Evolutionary conservation across 345 rosid genomes (phyloP).

Genomic region (Dipteronia dyeriana): DNA sequence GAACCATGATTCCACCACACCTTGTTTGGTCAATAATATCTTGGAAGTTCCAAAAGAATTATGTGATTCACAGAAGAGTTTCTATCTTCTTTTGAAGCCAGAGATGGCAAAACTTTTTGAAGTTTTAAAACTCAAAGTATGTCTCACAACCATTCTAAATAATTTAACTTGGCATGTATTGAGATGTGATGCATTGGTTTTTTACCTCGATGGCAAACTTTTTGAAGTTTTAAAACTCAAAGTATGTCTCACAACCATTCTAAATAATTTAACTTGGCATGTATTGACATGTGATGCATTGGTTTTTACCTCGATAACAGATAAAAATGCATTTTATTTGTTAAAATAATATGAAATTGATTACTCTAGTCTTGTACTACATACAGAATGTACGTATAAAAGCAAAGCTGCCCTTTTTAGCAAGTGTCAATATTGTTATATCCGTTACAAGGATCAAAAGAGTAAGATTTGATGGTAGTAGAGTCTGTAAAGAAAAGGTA

Average conservation of each 20-base stretch:
- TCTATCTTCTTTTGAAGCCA: conserved; percentile 61
- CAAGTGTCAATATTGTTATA: neutral
- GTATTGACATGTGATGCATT: neutral
- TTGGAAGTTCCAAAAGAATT: conserved; percentile 36
- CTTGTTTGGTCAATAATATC: conserved; percentile 25
- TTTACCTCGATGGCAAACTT: conserved; percentile 37
- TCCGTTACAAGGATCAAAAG: neutral
- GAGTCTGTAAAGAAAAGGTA: neutral
- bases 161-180: conserved; percentile 13
- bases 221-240: conserved; percentile 60
- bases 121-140: conserved; percentile 64
- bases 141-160: conserved; percentile 26
- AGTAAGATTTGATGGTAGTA: neutral
- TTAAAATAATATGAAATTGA: conserved; percentile 6
- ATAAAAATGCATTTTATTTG: neutral
- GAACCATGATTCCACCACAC: conserved; percentile 20
- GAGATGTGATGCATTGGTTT: neutral
- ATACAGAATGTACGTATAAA: neutral
- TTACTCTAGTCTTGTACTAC: neutral
- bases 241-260: conserved; percentile 44
- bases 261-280: conserved; percentile 18
- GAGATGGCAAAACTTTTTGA: conserved; percentile 65
- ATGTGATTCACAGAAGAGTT: conserved; percentile 59
- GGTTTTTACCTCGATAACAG: neutral
- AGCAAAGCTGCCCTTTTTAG: neutral